Conservation (phyloP, 495 filamentous ascomycete genomes). For the Penicillium herquei region DNA sequence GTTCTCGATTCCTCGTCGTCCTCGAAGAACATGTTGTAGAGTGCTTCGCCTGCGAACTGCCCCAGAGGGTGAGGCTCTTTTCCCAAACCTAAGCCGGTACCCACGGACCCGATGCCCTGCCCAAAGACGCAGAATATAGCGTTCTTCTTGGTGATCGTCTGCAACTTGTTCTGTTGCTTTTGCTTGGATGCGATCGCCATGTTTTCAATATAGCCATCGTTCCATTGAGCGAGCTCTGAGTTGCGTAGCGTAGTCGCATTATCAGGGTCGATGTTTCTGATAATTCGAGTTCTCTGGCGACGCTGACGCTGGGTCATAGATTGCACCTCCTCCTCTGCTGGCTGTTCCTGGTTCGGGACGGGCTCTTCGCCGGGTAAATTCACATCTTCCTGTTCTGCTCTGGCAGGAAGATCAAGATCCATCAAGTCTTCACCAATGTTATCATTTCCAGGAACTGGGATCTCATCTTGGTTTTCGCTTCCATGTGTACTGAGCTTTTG, state of each 20-base stretch:
- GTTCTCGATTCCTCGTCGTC: slow-evolving; percentile 15
- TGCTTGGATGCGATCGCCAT: slow-evolving; percentile 46
- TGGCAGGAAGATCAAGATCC: slow-evolving; percentile 13
- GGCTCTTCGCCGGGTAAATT: neutral
- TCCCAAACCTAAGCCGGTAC: slow-evolving; percentile 42
- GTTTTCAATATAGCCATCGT: slow-evolving; percentile 54
- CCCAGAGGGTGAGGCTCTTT: slow-evolving; percentile 44
- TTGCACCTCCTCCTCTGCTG: neutral
- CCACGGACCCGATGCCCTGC: slow-evolving; percentile 56
- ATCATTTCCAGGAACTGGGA: neutral
- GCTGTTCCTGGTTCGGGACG: neutral
- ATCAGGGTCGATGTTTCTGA: slow-evolving; percentile 27
- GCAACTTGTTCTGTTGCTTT: slow-evolving; percentile 41
- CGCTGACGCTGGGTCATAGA: neutral
- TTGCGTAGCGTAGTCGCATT: slow-evolving; percentile 43
- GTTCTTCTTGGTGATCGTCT: slow-evolving; percentile 52
- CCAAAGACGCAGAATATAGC: slow-evolving; percentile 54
- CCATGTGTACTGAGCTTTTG: neutral
- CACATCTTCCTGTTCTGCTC: neutral
- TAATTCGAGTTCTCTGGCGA: neutral
- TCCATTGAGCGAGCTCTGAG: slow-evolving; percentile 56
- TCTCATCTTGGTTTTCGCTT: too few species aligned
- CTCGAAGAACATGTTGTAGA: slow-evolving; percentile 47
- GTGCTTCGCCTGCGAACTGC: slow-evolving; percentile 53
- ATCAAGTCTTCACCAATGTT: slow-evolving; percentile 12